Conservation (phyloP, 2,329 filamentous ascomycete genomes). For the Penicillium sp. region DNA sequence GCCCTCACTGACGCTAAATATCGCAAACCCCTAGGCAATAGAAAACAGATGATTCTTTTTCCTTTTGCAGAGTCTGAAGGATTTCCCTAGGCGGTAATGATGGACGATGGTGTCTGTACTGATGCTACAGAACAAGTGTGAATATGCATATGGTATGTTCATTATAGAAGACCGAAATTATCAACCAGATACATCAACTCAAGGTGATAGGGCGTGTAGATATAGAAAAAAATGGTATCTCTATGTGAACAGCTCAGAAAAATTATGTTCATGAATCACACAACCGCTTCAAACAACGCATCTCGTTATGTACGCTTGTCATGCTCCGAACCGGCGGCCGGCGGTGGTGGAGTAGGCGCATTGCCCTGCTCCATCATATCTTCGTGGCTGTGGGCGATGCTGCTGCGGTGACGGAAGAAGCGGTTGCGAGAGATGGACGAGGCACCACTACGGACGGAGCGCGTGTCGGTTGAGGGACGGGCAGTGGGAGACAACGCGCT, state of each 20-base stretch:
- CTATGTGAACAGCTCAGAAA: neutral
- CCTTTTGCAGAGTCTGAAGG: too few species aligned
- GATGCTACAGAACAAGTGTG: neutral
- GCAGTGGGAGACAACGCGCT: slow-evolving; percentile 23
- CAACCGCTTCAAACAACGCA: neutral
- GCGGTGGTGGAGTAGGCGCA: slow-evolving; percentile 21
- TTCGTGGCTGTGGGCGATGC: slow-evolving; percentile 28
- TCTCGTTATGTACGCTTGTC: neutral
- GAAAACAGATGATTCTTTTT: too few species aligned
- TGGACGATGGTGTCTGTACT: neutral
- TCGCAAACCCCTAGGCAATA: too few species aligned
- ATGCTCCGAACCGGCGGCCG: neutral
- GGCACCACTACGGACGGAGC: slow-evolving; percentile 30
- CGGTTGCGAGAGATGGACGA: slow-evolving; percentile 52
- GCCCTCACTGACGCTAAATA: too few species aligned
- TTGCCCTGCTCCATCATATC: slow-evolving; percentile 48
- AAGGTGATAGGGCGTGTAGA: neutral
- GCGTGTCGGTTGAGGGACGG: slow-evolving; percentile 30
- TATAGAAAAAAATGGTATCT: neutral
- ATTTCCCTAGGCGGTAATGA: too few species aligned
- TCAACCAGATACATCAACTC: neutral
- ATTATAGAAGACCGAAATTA: neutral
- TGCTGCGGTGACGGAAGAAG: slow-evolving; percentile 54
- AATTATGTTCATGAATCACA: neutral
- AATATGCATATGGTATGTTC: neutral